phyloP scores from a whole-genome alignment of 805 yeast genomes.

The Teunomyces atbi region DNA sequence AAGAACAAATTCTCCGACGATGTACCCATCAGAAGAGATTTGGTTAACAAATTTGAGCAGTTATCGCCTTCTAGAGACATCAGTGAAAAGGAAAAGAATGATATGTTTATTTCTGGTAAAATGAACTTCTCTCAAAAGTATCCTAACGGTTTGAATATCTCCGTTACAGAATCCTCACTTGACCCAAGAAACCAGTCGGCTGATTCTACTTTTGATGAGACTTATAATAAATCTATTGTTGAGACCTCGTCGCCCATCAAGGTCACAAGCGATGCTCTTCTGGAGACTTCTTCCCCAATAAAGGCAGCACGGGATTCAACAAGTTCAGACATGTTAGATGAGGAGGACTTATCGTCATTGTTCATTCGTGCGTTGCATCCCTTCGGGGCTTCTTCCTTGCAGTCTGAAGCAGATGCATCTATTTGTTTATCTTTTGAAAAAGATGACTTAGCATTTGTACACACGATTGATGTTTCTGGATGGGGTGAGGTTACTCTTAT shows the following conservation, averaged over 20 bases:
- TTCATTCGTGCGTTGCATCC: constrained; percentile 59
- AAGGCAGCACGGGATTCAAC: constrained; percentile 3
- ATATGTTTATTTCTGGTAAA: constrained; percentile 13
- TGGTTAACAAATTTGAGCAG: constrained; percentile 19
- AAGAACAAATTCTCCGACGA: constrained; percentile 11
- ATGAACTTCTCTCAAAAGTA: constrained; percentile 12
- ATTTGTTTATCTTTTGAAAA: constrained; percentile 71
- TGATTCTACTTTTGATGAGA: not conserved
- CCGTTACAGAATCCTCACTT: constrained; percentile 14
- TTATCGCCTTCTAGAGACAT: constrained; percentile 8
- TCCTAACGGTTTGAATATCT: constrained; percentile 25
- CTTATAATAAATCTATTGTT: not conserved
- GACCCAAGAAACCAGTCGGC: constrained; percentile 13
- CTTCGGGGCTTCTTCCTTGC: constrained; percentile 57
- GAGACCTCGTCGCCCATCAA: not conserved
- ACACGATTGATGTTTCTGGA: constrained; percentile 75
- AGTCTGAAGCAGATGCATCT: constrained; percentile 63
- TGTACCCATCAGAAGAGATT: constrained; percentile 28
- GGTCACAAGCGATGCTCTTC: not conserved
- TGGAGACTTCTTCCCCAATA: not conserved
- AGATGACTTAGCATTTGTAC: constrained; percentile 73
- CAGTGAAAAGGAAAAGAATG: constrained; percentile 18
- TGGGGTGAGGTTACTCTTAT: constrained; percentile 85
- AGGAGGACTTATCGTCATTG: constrained; percentile 48
- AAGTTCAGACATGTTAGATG: constrained; percentile 6